Percentiles rank a stretch among this genome's conserved stretches.
phyloP scores from a whole-genome alignment of 129 eudicot genomes.

The Centella asiatica region DNA sequence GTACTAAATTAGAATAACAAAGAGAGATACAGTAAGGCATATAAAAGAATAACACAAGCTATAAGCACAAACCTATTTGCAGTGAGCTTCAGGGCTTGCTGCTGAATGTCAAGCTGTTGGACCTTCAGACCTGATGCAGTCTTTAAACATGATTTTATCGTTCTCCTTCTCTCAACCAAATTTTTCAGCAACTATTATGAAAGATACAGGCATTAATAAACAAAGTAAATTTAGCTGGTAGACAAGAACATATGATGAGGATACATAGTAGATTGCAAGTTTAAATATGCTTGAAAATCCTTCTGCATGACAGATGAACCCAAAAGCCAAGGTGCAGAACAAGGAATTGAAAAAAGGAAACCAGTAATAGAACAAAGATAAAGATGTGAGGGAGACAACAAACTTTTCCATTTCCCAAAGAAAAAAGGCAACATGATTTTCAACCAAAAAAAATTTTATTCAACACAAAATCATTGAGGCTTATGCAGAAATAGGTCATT shows the following conservation, averaged over 20 bases:
- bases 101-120: constrained; percentile 94
- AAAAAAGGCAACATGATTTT: no score
- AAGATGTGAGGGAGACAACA: no score
- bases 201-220: no score
- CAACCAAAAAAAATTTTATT: no score
- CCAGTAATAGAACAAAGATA: no score
- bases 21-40: not conserved
- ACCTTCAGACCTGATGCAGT: constrained; percentile 81
- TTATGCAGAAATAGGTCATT: no score
- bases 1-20: constrained; percentile 10
- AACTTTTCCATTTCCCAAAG: no score
- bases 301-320: no score
- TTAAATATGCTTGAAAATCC: not conserved
- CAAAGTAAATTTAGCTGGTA: not conserved
- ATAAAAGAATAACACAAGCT: constrained; percentile 1
- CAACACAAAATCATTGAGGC: no score
- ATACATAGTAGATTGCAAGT: not conserved
- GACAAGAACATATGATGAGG: not conserved
- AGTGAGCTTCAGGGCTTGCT: constrained; percentile 96
- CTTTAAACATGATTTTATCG: constrained; percentile 67
- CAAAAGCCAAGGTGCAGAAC: no score
- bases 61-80: constrained; percentile 69
- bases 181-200: constrained; percentile 54
- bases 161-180: constrained; percentile 90
- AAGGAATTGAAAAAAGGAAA: no score